These are phyloP conservation scores for Apiotrichum porosum DNA, from an alignment of 1,284 basidiomycete genomes.

Conservation along the genomic window DNA sequence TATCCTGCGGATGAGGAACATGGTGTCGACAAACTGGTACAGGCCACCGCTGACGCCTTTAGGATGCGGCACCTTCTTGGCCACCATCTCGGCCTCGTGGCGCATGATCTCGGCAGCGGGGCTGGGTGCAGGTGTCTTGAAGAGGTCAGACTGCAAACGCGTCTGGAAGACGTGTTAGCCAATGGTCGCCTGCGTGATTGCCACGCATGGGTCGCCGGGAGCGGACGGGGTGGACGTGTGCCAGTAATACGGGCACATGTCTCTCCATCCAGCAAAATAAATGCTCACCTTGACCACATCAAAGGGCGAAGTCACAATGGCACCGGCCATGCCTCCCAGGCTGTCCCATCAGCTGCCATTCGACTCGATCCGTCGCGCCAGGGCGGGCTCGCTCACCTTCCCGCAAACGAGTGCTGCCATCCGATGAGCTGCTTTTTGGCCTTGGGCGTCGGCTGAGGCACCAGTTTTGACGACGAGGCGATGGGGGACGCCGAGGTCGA, in stretches of 20 bases:
- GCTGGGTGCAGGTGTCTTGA: slow-evolving; percentile 40
- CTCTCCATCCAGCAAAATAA: no score
- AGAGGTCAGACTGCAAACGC: slow-evolving; percentile 86
- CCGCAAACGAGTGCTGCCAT: slow-evolving; percentile 78
- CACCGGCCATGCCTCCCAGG: slow-evolving; percentile 94
- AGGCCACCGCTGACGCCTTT: slow-evolving; percentile 57
- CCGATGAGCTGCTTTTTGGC: slow-evolving; percentile 58
- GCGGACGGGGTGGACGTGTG: no score
- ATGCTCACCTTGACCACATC: slow-evolving; percentile 81
- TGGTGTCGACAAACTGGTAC: slow-evolving; percentile 93
- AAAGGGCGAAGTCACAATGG: slow-evolving; percentile 92
- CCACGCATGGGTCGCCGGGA: no score
- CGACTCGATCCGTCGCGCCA: neutral
- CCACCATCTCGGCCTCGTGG: slow-evolving; percentile 11
- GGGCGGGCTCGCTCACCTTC: no score
- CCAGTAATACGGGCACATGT: no score
- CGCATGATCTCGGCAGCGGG: slow-evolving; percentile 14
- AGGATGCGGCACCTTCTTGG: slow-evolving; percentile 14
- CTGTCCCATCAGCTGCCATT: slow-evolving; percentile 49
- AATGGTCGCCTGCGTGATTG: no score
- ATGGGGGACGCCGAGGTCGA: neutral
- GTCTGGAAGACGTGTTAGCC: slow-evolving; percentile 51
- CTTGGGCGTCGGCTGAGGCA: slow-evolving; percentile 8
- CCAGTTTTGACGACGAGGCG: slow-evolving; percentile 2
- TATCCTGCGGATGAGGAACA: slow-evolving; percentile 80